These are phyloP conservation scores for Haberlea rhodopensis DNA, from an alignment of 257 asterid species.

Conservation along the genomic window DNA sequence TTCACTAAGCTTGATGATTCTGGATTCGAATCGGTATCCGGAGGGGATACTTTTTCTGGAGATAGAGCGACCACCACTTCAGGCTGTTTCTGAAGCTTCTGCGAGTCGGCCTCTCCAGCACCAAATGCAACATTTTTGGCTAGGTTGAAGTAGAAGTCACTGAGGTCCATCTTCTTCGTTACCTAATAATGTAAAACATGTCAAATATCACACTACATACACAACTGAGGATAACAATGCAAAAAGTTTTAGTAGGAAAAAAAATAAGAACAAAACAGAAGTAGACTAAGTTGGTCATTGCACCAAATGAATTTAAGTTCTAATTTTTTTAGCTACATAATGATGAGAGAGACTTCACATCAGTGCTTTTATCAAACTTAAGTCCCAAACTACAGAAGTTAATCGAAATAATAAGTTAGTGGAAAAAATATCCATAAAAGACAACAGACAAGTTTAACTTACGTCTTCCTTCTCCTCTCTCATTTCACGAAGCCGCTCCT, in stretches of 20 bases:
- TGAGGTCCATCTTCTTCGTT: slow-evolving; percentile 74
- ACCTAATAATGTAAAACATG: slow-evolving; percentile 44
- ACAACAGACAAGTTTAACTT: background rate
- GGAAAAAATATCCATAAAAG: too few relatives aligned
- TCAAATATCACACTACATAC: background rate
- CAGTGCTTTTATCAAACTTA: background rate
- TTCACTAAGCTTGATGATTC: slow-evolving; percentile 36
- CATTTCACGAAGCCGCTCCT: slow-evolving; percentile 54
- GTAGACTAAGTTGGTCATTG: too few relatives aligned
- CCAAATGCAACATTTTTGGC: slow-evolving; percentile 83
- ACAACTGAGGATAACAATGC: too few relatives aligned
- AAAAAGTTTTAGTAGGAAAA: background rate
- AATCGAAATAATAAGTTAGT: background rate
- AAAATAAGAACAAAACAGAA: background rate
- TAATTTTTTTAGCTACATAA: too few relatives aligned
- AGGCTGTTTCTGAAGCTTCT: slow-evolving; percentile 39
- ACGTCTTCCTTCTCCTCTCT: background rate
- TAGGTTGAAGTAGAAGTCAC: slow-evolving; percentile 81
- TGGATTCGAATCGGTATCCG: slow-evolving; percentile 28
- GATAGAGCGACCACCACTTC: slow-evolving; percentile 36
- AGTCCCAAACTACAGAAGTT: background rate
- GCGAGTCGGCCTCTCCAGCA: slow-evolving; percentile 45
- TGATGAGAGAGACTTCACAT: background rate
- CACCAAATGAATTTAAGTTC: too few relatives aligned
- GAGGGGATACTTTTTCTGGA: slow-evolving; percentile 33